Conservation (phyloP, 164 flowering plant genomes). For the Chloranthus sessilifolius region DNA sequence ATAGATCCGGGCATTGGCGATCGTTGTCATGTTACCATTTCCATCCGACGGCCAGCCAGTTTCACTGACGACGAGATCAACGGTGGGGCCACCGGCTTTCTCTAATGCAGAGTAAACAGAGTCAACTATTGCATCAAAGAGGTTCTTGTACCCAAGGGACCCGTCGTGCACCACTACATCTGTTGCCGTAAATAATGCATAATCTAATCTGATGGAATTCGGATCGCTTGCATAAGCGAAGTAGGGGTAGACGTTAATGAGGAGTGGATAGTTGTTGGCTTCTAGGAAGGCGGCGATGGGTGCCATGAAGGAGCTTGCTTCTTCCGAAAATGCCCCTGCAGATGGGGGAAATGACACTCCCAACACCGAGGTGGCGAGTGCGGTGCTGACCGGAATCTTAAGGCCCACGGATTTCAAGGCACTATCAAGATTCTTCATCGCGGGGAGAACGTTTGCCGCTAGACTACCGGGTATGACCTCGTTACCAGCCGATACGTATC, state of each 20-base stretch:
- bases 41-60: constrained; percentile 18
- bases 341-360: constrained; percentile 19
- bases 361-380: not conserved
- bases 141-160: constrained; percentile 4
- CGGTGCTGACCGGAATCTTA: constrained; percentile 7
- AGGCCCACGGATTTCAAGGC: constrained; percentile 4
- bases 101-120: constrained; percentile 8
- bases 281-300: constrained; percentile 4
- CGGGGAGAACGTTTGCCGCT: constrained; percentile 5
- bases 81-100: constrained; percentile 5
- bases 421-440: constrained; percentile 4
- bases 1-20: constrained; percentile 6
- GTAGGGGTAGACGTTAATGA: constrained; percentile 15
- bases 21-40: constrained; percentile 2
- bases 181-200: constrained; percentile 9
- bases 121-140: constrained; percentile 8
- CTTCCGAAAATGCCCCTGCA: constrained; percentile 7
- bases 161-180: constrained; percentile 9
- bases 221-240: constrained; percentile 3
- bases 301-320: not conserved
- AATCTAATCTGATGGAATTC: not conserved
- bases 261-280: constrained; percentile 6
- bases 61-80: constrained; percentile 4
- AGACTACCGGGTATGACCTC: constrained; percentile 12
- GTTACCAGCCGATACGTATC: constrained; percentile 9